Conservation (phyloP, 2,329 filamentous ascomycete species). For the Diaporthe sp. region DNA sequence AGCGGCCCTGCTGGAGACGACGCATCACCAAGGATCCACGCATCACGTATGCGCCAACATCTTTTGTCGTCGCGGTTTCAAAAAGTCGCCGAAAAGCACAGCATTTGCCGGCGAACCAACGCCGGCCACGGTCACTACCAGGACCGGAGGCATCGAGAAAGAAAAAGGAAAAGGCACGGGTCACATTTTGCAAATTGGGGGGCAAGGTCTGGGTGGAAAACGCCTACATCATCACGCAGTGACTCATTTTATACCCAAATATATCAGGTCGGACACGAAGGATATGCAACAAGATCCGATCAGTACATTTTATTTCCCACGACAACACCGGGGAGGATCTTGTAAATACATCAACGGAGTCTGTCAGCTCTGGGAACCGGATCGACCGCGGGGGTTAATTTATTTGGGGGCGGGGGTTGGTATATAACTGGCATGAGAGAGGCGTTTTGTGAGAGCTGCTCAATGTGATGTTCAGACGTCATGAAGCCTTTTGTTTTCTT, state of each 20-base stretch:
- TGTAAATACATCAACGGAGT: conserved; percentile 25
- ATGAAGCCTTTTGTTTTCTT: not conserved
- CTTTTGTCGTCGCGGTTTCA: not conserved
- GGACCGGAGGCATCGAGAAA: not conserved
- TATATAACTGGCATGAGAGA: conserved; percentile 35
- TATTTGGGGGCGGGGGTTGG: not conserved
- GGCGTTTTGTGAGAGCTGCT: conserved; percentile 30
- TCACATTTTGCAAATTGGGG: conserved; percentile 11
- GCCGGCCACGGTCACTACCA: conserved; percentile 7
- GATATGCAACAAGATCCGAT: conserved; percentile 24
- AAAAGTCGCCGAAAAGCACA: conserved; percentile 3
- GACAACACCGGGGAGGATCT: conserved; percentile 7
- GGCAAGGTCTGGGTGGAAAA: conserved; percentile 14
- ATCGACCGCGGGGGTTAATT: not conserved
- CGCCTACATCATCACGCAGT: conserved; percentile 16
- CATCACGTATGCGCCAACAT: conserved; percentile 5
- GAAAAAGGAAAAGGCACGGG: conserved; percentile 9
- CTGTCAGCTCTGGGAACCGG: conserved; percentile 6
- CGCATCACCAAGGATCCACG: not conserved
- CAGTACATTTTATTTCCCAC: conserved; percentile 20
- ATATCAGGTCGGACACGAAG: conserved; percentile 27
- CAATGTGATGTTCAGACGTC: conserved; percentile 27
- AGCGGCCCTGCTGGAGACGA: not conserved
- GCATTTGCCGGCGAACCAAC: not conserved
- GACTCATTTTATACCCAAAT: conserved; percentile 29